Evolutionary conservation across 805 yeast species (phyloP).

Genomic region (Jamesozyma gamospora): DNA sequence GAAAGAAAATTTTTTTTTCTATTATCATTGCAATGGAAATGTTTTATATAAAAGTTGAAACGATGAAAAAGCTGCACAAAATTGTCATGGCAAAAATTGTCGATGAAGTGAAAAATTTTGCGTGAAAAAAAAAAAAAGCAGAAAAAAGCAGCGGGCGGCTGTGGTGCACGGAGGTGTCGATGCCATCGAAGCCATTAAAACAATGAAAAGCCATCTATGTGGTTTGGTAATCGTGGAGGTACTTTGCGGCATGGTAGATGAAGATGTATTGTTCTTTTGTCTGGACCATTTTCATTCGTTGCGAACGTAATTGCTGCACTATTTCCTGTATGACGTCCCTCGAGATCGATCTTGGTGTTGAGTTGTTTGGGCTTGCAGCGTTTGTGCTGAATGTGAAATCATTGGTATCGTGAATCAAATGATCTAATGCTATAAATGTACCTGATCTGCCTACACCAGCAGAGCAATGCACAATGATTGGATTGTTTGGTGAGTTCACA

Average conservation of each 20-base stretch:
- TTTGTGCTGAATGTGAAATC: constrained; percentile 11
- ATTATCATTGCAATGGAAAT: too few relatives aligned
- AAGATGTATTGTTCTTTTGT: constrained; percentile 26
- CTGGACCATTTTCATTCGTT: constrained; percentile 31
- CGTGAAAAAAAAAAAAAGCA: background rate
- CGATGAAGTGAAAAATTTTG: background rate
- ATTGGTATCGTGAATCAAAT: constrained; percentile 22
- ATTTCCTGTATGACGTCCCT: constrained; percentile 19
- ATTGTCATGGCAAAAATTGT: background rate
- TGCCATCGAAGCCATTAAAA: too few relatives aligned
- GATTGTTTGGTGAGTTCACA: constrained; percentile 29
- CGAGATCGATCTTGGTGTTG: background rate
- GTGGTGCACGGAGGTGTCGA: too few relatives aligned
- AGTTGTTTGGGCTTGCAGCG: background rate
- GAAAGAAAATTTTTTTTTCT: too few relatives aligned
- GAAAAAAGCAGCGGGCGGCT: background rate
- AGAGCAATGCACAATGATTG: constrained; percentile 80
- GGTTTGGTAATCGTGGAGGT: constrained; percentile 5
- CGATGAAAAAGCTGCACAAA: too few relatives aligned
- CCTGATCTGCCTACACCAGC: constrained; percentile 98
- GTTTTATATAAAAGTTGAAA: background rate
- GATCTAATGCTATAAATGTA: constrained; percentile 54
- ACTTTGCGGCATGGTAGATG: constrained; percentile 27
- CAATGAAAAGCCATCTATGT: too few relatives aligned
- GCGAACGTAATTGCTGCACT: constrained; percentile 26